A percentile compares a stretch with the other conserved stretches of the same genome.
phyloP scores from a whole-genome alignment of 2,329 filamentous ascomycete species.

The Nigrospora sphaerica region DNA sequence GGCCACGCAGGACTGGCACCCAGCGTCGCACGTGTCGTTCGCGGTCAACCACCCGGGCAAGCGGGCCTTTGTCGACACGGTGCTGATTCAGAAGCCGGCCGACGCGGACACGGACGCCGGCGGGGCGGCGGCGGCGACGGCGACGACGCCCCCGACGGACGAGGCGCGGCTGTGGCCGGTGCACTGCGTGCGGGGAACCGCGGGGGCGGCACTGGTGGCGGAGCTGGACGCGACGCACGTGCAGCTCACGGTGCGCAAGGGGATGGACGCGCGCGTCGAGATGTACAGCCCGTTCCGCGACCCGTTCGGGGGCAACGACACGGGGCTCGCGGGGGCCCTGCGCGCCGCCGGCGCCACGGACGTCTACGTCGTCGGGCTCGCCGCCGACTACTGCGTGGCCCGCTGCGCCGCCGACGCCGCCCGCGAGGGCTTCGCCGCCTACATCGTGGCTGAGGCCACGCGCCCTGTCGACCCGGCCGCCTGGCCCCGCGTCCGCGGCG shows the following conservation, averaged over 20 bases:
- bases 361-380: slow-evolving; percentile 80
- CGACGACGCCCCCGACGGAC: slow-evolving; percentile 42
- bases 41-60: slow-evolving; percentile 68
- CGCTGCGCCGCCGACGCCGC: slow-evolving; percentile 72
- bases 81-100: slow-evolving; percentile 59
- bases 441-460: slow-evolving; percentile 72
- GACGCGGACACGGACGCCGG: slow-evolving; percentile 33
- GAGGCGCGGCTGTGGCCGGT: slow-evolving; percentile 74
- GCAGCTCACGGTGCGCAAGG: slow-evolving; percentile 71
- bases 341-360: slow-evolving; percentile 56
- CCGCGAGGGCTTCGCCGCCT: slow-evolving; percentile 68
- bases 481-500: slow-evolving; percentile 49
- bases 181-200: slow-evolving; percentile 74
- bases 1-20: slow-evolving; percentile 92
- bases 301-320: slow-evolving; percentile 61
- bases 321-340: slow-evolving; percentile 55
- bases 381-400: slow-evolving; percentile 85
- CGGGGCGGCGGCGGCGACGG: too few relatives aligned
- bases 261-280: slow-evolving; percentile 65
- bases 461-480: slow-evolving; percentile 57
- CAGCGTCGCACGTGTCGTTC: slow-evolving; percentile 78
- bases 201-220: slow-evolving; percentile 65
- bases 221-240: slow-evolving; percentile 58
- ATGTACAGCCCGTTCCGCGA: slow-evolving; percentile 94
- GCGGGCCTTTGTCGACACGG: slow-evolving; percentile 57